Percentiles rank a stretch among this genome's conserved stretches.
phyloP scores from a whole-genome alignment of 1,284 basidiomycete genomes.

The Fistulinella cinereoalba region DNA sequence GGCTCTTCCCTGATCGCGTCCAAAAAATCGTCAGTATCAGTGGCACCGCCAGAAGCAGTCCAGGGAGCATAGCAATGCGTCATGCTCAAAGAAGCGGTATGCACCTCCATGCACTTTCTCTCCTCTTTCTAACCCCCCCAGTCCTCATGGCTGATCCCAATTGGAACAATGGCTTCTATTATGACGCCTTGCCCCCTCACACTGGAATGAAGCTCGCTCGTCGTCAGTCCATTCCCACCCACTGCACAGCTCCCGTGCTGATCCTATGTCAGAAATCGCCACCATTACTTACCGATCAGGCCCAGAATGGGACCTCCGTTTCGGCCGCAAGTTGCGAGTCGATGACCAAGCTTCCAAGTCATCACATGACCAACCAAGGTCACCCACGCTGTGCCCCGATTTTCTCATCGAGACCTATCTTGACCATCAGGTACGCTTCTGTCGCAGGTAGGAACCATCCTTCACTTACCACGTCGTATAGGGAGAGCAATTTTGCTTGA shows the following conservation, averaged over 20 bases:
- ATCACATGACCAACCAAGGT: conserved; percentile 35
- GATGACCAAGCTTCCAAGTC: conserved; percentile 7
- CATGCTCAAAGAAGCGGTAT: conserved; percentile 92
- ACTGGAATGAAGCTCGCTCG: conserved; percentile 98
- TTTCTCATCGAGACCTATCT: conserved; percentile 99
- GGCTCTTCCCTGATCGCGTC: conserved; percentile 89
- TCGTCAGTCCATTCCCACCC: conserved; percentile 53
- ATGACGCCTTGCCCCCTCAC: conserved; percentile 91
- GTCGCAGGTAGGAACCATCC: neutral
- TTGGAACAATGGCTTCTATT: conserved; percentile 99
- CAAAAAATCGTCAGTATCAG: conserved; percentile 90
- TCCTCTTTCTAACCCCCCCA: conserved; percentile 30
- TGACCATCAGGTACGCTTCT: conserved; percentile 76
- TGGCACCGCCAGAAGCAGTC: conserved; percentile 88
- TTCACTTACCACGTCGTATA: conserved; percentile 10
- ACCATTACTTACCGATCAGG: conserved; percentile 99
- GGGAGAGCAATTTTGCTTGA: conserved; percentile 96
- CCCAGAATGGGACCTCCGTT: conserved; percentile 98
- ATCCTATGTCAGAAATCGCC: conserved; percentile 74
- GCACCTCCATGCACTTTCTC: conserved; percentile 26
- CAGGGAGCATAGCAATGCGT: conserved; percentile 92
- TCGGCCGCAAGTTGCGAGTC: conserved; percentile 73
- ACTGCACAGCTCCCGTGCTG: neutral
- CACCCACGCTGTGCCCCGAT: conserved; percentile 89
- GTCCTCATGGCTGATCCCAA: conserved; percentile 99